Base-by-base conservation (phyloP, 2,329 filamentous ascomycete genomes). In the Cordyceps javanica region DNA sequence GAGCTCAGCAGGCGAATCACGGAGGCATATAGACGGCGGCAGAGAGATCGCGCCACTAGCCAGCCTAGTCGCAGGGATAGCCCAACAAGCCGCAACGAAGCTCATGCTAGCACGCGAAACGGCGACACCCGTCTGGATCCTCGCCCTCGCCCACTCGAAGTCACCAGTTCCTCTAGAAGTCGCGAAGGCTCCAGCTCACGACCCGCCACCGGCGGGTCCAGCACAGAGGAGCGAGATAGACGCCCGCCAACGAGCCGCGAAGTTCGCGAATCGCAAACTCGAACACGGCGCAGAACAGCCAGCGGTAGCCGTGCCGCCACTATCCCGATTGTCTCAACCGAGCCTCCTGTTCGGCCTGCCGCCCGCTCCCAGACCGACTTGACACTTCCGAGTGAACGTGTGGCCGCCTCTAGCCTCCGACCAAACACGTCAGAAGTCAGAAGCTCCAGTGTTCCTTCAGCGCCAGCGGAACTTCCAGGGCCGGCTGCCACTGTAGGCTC, bases 1-100 rank as follows among this genome's bases (percentile, higher is more conserved):
- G 90, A 95, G 66, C 83, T 97, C 16, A 96, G 90, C 62, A 89
- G 93, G 66, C 86, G 89, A 59, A 96, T 97, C 64, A 92, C 91
- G 2, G 90, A 95, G 66, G 91, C 91, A 2, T 96, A 95, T 67
- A 79, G 90, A 59, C 82, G 90, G 60, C 81, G 90, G 30, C 90
- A 95, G 67, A 82, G 80, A 44, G 84, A 86, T 60, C 75, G 82
- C 59, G 69, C 77, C n/a, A 77, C 81, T 13, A 71, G 60, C 73
- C 73, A 63, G 67, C 67, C 62, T 42, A 61, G 28, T n/a, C 68
- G 60, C 52, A 63, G 63, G 9, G 63, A 63, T 30, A 73, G 68
- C 25, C 28, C 57, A 19, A 39, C 55, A 38, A 62, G 66, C 25
- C 59, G 65, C 41, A 63, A 46, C 21, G 45, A 51, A 13, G 16